Conservation (phyloP, 257 asterid genomes). For the Salvia hispanica region DNA sequence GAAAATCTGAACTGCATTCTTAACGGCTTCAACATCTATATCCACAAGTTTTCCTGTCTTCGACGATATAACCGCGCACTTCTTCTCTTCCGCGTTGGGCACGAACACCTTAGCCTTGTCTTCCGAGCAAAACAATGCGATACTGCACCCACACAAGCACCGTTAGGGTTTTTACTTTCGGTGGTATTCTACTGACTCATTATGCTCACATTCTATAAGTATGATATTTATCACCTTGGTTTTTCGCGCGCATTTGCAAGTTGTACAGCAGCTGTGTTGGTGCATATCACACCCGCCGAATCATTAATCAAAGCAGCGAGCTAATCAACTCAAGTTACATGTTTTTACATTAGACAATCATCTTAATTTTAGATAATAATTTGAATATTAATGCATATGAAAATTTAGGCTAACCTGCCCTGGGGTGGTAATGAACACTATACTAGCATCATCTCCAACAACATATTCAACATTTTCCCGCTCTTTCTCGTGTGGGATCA, state of each 20-base stretch:
- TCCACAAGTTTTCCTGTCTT: constrained; percentile 74
- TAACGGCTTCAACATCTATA: constrained; percentile 71
- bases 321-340: constrained; percentile 38
- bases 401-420: constrained; percentile 61
- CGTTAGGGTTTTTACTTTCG: too few relatives aligned
- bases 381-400: too few relatives aligned
- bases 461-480: constrained; percentile 69
- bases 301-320: constrained; percentile 83
- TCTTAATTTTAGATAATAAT: too few relatives aligned
- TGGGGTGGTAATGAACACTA: constrained; percentile 84
- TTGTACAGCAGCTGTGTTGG: constrained; percentile 84
- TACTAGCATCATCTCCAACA: constrained; percentile 71
- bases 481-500: constrained; percentile 85
- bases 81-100: constrained; percentile 67
- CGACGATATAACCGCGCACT: constrained; percentile 67
- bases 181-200: too few relatives aligned
- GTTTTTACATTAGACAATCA: too few relatives aligned
- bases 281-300: constrained; percentile 79
- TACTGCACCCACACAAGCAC: constrained; percentile 38
- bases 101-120: constrained; percentile 66
- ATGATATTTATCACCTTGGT: constrained; percentile 57
- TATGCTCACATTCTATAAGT: too few relatives aligned
- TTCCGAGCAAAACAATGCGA: constrained; percentile 71
- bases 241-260: constrained; percentile 76
- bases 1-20: constrained; percentile 61